A percentile compares a stretch with the other conserved stretches of the same genome.
Evolutionary conservation across 169 alveolate species (phyloP).

Genomic region (Hammondia hammondi): DNA sequence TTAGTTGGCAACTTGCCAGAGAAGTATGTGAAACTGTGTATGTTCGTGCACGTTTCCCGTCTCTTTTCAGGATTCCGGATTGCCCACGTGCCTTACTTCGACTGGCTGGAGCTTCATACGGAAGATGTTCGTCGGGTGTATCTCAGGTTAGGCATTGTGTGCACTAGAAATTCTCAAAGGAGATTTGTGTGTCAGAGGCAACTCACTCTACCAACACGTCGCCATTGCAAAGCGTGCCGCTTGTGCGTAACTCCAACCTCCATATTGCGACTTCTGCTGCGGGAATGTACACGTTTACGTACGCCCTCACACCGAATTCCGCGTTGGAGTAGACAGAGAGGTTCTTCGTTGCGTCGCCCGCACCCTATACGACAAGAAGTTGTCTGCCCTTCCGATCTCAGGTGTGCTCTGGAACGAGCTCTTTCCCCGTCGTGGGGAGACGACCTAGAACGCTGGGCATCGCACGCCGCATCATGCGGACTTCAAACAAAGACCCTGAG

Average conservation of each 20-base stretch:
- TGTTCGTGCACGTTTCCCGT: not conserved
- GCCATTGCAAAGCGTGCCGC: no score
- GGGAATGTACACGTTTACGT: not conserved
- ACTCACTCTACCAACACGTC: not conserved
- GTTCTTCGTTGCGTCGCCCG: no score
- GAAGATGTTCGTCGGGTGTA: constrained; percentile 12
- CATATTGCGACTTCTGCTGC: not conserved
- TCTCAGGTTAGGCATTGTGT: not conserved
- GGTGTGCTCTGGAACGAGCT: constrained; percentile 23
- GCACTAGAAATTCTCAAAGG: not conserved
- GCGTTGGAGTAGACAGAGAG: no score
- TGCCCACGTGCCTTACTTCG: constrained; percentile 65
- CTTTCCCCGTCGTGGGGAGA: not conserved
- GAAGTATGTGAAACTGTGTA: not conserved
- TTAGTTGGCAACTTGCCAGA: not conserved
- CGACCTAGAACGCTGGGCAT: not conserved
- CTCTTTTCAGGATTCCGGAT: constrained; percentile 52
- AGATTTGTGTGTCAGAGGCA: not conserved
- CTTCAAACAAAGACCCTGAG: not conserved
- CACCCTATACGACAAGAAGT: no score
- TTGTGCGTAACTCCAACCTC: no score
- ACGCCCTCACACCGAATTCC: not conserved
- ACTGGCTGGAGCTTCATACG: constrained; percentile 22
- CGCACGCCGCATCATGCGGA: not conserved
- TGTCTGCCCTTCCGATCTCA: not conserved